A percentile compares a stretch with the other conserved stretches of the same genome.
phyloP scores from a whole-genome alignment of 495 filamentous ascomycete genomes.

The Aspergillus steynii region DNA sequence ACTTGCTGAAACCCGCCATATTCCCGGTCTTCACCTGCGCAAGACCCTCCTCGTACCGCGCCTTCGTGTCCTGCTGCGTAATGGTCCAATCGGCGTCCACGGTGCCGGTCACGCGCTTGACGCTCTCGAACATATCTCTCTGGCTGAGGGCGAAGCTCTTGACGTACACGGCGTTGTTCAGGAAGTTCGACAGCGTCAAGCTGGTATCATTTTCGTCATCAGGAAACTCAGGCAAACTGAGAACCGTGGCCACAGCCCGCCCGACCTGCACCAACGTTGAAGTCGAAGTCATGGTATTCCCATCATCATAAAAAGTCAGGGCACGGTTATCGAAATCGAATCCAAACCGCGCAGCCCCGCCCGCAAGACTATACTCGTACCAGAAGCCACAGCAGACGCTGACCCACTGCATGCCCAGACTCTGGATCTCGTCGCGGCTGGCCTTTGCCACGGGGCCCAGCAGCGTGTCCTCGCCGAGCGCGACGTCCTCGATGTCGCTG shows the following conservation, averaged over 20 bases:
- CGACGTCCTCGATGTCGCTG: conserved; percentile 32
- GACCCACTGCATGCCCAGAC: conserved; percentile 51
- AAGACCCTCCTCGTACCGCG: conserved; percentile 48
- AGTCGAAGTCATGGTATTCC: conserved; percentile 36
- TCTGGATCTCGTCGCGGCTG: conserved; percentile 39
- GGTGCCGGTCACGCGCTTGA: conserved; percentile 55
- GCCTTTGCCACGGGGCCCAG: conserved; percentile 19
- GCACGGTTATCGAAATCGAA: conserved; percentile 47
- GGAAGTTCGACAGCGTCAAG: conserved; percentile 34
- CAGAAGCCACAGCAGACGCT: conserved; percentile 51
- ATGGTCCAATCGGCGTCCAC: conserved; percentile 56
- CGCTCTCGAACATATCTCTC: conserved; percentile 53
- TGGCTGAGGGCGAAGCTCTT: conserved; percentile 52
- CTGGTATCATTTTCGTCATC: conserved; percentile 46
- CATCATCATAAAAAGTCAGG: conserved; percentile 53
- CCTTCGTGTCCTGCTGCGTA: conserved; percentile 35
- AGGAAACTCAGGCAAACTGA: conserved; percentile 47
- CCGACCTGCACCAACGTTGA: conserved; percentile 51
- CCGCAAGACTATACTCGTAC: conserved; percentile 54
- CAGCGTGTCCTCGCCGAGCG: conserved; percentile 21
- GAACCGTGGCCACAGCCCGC: conserved; percentile 44
- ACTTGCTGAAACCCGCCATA: conserved; percentile 46
- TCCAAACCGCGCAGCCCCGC: conserved; percentile 36
- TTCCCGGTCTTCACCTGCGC: conserved; percentile 46
- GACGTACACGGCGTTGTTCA: conserved; percentile 46